A percentile compares a stretch with the other conserved stretches of the same genome.
These are phyloP conservation scores for Lactarius sanguifluus DNA, from an alignment of 768 basidiomycete genomes.

Conservation along the genomic window DNA sequence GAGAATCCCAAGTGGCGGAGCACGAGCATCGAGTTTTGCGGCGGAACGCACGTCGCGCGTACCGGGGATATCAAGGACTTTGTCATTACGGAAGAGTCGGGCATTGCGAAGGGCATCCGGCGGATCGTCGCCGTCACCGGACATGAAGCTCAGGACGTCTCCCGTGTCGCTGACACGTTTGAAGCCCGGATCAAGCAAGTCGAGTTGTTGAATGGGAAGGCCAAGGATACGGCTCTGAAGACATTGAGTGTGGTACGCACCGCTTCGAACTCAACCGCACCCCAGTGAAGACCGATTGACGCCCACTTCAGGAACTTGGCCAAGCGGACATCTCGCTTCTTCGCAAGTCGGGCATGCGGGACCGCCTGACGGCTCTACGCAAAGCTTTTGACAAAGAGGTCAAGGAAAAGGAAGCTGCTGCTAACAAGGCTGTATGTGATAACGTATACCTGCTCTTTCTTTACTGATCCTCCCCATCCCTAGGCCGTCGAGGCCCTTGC, in stretches of 20 bases:
- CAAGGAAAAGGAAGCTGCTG: slow-evolving; percentile 76
- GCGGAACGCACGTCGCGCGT: slow-evolving; percentile 97
- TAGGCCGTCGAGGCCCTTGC: slow-evolving; percentile 71
- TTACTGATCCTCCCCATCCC: slow-evolving; percentile 1
- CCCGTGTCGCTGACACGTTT: slow-evolving; percentile 62
- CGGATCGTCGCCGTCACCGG: slow-evolving; percentile 94
- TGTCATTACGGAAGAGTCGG: slow-evolving; percentile 91
- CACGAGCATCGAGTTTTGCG: slow-evolving; percentile 96
- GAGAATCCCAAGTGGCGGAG: slow-evolving; percentile 87
- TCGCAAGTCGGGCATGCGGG: slow-evolving; percentile 75
- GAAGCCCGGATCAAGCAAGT: slow-evolving; percentile 61
- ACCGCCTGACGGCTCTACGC: slow-evolving; percentile 65
- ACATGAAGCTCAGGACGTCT: slow-evolving; percentile 84
- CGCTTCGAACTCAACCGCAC: background rate
- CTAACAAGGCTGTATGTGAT: slow-evolving; percentile 68
- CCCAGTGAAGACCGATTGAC: background rate
- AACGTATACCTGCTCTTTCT: background rate
- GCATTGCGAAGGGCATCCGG: slow-evolving; percentile 97
- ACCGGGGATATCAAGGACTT: slow-evolving; percentile 98
- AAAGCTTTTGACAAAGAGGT: slow-evolving; percentile 82
- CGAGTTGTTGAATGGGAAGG: slow-evolving; percentile 62
- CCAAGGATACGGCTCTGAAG: slow-evolving; percentile 88
- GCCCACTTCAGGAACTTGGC: slow-evolving; percentile 67
- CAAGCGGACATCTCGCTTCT: slow-evolving; percentile 88
- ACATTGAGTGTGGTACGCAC: slow-evolving; percentile 66